Conservation (phyloP, 23 red algal species). For the Gracilaria gracilis region DNA sequence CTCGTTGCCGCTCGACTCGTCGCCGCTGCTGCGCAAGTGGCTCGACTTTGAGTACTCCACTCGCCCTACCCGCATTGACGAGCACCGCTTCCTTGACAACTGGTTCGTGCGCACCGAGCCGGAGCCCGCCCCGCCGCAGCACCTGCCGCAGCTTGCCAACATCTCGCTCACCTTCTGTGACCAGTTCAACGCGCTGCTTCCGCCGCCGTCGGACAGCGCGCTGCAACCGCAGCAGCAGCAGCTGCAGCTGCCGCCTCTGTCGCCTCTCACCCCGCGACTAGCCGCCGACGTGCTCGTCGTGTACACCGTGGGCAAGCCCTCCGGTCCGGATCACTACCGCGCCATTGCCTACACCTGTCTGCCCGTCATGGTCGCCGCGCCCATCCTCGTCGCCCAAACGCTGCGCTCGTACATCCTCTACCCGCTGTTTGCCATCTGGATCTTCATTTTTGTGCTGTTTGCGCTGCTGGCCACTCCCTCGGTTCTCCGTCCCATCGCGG, state of each 20-base stretch:
- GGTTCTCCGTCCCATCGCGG: slow-evolving; percentile 25
- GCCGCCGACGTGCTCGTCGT: slow-evolving; percentile 29
- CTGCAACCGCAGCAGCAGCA: neutral
- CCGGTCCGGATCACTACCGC: slow-evolving; percentile 43
- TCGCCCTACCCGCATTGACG: slow-evolving; percentile 26
- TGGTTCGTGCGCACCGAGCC: slow-evolving; percentile 10
- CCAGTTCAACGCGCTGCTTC: slow-evolving; percentile 19
- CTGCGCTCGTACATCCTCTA: slow-evolving; percentile 42
- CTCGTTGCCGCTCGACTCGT: slow-evolving; percentile 27
- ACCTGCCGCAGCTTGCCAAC: neutral
- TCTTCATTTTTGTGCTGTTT: slow-evolving; percentile 21
- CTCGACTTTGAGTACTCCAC: slow-evolving; percentile 39
- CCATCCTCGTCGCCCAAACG: slow-evolving; percentile 38
- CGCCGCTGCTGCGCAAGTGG: slow-evolving; percentile 41
- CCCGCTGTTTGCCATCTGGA: slow-evolving; percentile 54
- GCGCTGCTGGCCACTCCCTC: slow-evolving; percentile 57
- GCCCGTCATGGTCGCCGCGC: slow-evolving; percentile 20
- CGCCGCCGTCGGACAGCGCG: neutral
- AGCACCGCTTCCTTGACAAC: slow-evolving; percentile 44
- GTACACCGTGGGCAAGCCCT: slow-evolving; percentile 56
- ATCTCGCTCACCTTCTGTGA: slow-evolving; percentile 37
- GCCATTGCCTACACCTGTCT: slow-evolving; percentile 55
- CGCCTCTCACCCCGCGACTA: neutral
- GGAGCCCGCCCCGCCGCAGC: neutral
- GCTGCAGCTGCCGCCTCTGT: neutral